Evolutionary conservation across 2,329 filamentous ascomycete species (phyloP), one percentile per base, ranked within the genome.

Genomic region (Salinomyces thailandicus): DNA sequence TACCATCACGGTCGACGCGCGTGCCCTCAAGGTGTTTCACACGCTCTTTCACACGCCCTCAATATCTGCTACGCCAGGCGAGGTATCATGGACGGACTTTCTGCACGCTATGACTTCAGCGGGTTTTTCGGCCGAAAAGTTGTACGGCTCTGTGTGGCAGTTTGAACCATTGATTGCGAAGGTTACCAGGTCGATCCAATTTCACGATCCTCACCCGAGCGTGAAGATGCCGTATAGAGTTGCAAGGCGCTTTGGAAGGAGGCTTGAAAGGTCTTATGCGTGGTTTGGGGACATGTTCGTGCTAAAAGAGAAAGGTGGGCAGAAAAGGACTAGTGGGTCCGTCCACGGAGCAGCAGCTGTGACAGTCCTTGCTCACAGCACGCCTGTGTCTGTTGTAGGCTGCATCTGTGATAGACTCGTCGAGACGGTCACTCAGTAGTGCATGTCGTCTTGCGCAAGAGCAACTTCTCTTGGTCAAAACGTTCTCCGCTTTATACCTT

Each of bases 101-200:
- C 47, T 75, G 3, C 63, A 67, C 39, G 71, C 71, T 0, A 68
- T 77, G 66, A 43, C 48, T 31, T 30, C 58, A 0, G 60, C 62
- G 0, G 74, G 72, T 0, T 76, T 79, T 35, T 41, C 47, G 0
- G 62, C 63, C 0, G 58, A 73, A 53, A 77, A 79, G 54, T 60
- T 77, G 0, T 75, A 76, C 40, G 72, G 73, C 0, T 77, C 71
- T 1, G 68, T 69, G 0, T 79, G 75, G 75, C 68, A 75, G 8
- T 79, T 79, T 42, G 61, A 58, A 12, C 68, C 68, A 69, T 73
- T 43, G 42, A 70, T 7, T 7, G 13, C 55, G 71, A 68, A 1
- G 76, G 70, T 24, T 24, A 13, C 31, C 8, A 53, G 66, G 3
- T 64, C 62, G 15, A 78, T 79, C 20, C 69, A 75, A 36, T 73